Percentiles rank a stretch among this genome's conserved stretches.
Conservation (phyloP, 2,329 filamentous ascomycete genomes). For the Fusarium illudens region DNA sequence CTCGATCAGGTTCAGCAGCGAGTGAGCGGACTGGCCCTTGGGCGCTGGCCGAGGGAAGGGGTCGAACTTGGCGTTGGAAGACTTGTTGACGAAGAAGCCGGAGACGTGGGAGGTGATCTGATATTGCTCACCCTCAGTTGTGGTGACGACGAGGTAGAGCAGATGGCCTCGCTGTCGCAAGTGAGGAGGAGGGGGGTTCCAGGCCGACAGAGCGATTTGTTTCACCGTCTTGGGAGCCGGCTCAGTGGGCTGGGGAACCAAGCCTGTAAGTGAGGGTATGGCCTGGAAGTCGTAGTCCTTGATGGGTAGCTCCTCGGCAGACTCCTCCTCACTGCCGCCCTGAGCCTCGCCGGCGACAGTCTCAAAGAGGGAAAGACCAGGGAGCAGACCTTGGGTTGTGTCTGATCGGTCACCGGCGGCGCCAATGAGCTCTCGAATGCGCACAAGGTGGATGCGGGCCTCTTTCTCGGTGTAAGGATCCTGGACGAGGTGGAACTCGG, state of each 20-base stretch:
- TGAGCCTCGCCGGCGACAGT: conserved; percentile 67
- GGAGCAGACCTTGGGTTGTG: conserved; percentile 82
- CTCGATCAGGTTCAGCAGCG: conserved; percentile 80
- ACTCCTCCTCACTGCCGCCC: conserved; percentile 40
- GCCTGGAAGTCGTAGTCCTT: conserved; percentile 81
- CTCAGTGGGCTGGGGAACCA: conserved; percentile 74
- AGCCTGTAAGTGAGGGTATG: conserved; percentile 70
- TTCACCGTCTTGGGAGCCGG: conserved; percentile 90
- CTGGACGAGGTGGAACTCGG: conserved; percentile 83
- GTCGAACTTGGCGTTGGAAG: conserved; percentile 93
- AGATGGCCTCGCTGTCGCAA: conserved; percentile 91
- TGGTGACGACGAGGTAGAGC: conserved; percentile 87
- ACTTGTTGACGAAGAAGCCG: conserved; percentile 97
- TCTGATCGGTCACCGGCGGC: conserved; percentile 90
- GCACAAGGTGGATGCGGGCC: conserved; percentile 90
- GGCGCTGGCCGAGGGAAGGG: conserved; percentile 81
- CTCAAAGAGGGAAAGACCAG: conserved; percentile 89
- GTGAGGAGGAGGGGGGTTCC: conserved; percentile 95
- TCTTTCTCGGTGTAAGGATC: conserved; percentile 99
- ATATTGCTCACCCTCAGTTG: conserved; percentile 92
- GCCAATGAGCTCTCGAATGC: conserved; percentile 91
- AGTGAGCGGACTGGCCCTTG: conserved; percentile 84
- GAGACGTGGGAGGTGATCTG: conserved; percentile 94
- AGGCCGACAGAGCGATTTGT: conserved; percentile 84
- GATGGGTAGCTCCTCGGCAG: conserved; percentile 53